These are phyloP conservation scores for Cryptococcus sp. DNA, from an alignment of 1,284 basidiomycete genomes.

Conservation along the genomic window DNA sequence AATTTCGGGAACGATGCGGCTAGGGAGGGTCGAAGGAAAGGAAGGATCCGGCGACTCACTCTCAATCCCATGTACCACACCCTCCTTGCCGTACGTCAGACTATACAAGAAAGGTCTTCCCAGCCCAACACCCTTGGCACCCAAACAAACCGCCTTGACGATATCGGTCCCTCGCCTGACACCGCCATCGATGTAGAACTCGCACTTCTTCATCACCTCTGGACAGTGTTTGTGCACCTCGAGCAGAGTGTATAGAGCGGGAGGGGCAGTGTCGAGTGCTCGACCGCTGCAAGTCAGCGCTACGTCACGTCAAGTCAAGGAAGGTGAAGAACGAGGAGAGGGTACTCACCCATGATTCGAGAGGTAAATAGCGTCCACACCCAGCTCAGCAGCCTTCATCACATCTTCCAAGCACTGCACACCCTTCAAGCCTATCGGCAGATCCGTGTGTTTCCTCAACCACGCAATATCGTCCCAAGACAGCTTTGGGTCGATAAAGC, in stretches of 20 bases:
- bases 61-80: slow-evolving; percentile 47
- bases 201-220: slow-evolving; percentile 43
- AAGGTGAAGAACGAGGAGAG: background rate
- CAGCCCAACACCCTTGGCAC: slow-evolving; percentile 49
- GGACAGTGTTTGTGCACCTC: slow-evolving; percentile 47
- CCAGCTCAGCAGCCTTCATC: slow-evolving; percentile 43
- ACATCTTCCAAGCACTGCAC: slow-evolving; percentile 48
- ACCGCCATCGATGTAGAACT: slow-evolving; percentile 49
- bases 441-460: slow-evolving; percentile 37
- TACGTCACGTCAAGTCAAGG: background rate
- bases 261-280: slow-evolving; percentile 42
- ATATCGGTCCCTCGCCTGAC: slow-evolving; percentile 50
- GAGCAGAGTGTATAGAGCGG: slow-evolving; percentile 46
- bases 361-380: slow-evolving; percentile 47
- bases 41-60: slow-evolving; percentile 34
- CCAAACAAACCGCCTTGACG: slow-evolving; percentile 50
- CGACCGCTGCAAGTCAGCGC: slow-evolving; percentile 27
- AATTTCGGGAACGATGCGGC: too few species aligned
- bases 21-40: too few species aligned
- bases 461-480: slow-evolving; percentile 45
- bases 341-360: slow-evolving; percentile 46
- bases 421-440: slow-evolving; percentile 47
- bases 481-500: slow-evolving; percentile 44
- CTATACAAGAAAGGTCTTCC: slow-evolving; percentile 50
- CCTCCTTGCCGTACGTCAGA: slow-evolving; percentile 45